These are phyloP conservation scores for Neurospora sp. DNA, from an alignment of 495 filamentous ascomycete species.

Conservation along the genomic window DNA sequence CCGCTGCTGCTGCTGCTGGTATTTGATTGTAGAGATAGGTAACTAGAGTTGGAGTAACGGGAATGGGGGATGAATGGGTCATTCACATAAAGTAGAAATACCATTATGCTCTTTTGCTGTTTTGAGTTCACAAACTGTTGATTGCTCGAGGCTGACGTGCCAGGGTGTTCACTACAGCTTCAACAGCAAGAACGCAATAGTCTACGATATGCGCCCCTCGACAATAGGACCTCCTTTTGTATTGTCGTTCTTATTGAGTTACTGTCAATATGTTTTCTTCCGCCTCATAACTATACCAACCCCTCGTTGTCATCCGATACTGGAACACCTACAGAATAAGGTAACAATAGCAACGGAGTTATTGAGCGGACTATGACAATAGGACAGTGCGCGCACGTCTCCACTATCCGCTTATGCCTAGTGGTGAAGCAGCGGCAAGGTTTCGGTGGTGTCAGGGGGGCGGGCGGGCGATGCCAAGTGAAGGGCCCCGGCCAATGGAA, in stretches of 20 bases:
- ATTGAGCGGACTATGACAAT: not conserved
- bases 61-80: not conserved
- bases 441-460: not conserved
- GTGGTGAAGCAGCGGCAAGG: not conserved
- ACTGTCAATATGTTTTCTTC: not conserved
- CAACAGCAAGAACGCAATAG: not conserved
- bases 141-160: not conserved
- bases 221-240: not conserved
- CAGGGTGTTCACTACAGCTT: not conserved
- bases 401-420: not conserved
- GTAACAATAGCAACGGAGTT: not conserved
- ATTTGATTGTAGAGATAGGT: not conserved
- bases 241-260: not conserved
- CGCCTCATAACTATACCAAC: not conserved
- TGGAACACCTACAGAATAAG: not conserved
- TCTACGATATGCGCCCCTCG: not conserved
- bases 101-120: not conserved
- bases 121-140: not conserved
- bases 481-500: not conserved
- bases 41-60: not conserved
- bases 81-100: not conserved
- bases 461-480: not conserved
- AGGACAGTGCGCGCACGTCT: not conserved
- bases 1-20: not conserved
- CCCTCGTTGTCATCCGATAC: not conserved